Percentiles rank a stretch among this genome's conserved stretches.
Conservation (phyloP, 2,329 filamentous ascomycete species). For the Cephalotrichum gorgonifer region DNA sequence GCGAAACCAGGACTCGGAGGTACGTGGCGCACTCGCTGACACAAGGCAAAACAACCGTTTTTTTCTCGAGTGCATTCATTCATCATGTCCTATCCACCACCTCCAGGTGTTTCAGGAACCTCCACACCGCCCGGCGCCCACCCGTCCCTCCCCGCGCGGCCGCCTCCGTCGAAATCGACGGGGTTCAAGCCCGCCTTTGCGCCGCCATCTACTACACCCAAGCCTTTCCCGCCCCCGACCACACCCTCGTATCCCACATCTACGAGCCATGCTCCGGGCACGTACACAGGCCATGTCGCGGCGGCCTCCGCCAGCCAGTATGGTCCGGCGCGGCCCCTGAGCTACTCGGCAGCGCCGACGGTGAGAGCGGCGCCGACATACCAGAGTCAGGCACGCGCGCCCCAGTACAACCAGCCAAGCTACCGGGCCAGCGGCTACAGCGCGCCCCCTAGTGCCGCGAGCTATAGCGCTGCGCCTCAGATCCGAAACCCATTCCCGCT, state of each 20-base stretch:
- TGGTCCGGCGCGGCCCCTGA: slow-evolving; percentile 30
- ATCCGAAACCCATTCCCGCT: slow-evolving; percentile 75
- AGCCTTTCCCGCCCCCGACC: slow-evolving; percentile 22
- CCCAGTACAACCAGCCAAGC: slow-evolving; percentile 19
- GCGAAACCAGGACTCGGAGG: slow-evolving; percentile 1
- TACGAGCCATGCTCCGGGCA: slow-evolving; percentile 12
- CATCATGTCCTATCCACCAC: slow-evolving; percentile 79
- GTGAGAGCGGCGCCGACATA: slow-evolving; percentile 9
- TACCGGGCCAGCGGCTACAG: slow-evolving; percentile 22
- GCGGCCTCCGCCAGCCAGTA: slow-evolving; percentile 26
- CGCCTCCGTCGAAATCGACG: slow-evolving; percentile 47
- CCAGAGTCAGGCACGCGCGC: slow-evolving; percentile 12
- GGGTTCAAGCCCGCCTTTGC: slow-evolving; percentile 42
- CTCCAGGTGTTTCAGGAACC: slow-evolving; percentile 58
- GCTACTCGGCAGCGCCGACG: slow-evolving; percentile 20
- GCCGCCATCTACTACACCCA: slow-evolving; percentile 21
- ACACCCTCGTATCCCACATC: background rate
- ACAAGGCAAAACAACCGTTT: slow-evolving; percentile 1
- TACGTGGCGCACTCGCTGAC: slow-evolving; percentile 4
- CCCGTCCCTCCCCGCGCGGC: slow-evolving; percentile 67
- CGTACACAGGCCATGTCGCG: slow-evolving; percentile 16
- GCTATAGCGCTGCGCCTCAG: slow-evolving; percentile 35
- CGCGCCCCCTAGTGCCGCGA: slow-evolving; percentile 13
- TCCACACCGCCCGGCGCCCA: slow-evolving; percentile 30
- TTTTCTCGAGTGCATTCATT: slow-evolving; percentile 27